A percentile compares a stretch with the other conserved stretches of the same genome.
Evolutionary conservation across 306 rosid species (phyloP).

Genomic region (Cicer yamashitae): DNA sequence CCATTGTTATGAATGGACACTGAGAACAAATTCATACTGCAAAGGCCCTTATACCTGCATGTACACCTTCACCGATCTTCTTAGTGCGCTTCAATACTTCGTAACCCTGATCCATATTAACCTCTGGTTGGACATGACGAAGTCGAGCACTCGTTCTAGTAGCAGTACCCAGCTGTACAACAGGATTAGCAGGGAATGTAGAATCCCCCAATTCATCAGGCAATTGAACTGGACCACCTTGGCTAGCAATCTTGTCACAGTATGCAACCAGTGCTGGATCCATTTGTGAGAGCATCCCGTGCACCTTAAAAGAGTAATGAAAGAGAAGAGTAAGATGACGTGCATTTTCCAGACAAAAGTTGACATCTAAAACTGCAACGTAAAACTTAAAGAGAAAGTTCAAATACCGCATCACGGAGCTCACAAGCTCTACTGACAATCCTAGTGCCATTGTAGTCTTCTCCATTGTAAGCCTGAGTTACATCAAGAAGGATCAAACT

Average conservation of each 20-base stretch:
- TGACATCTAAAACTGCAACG: conserved; percentile 23
- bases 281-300: conserved; percentile 98
- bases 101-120: conserved; percentile 72
- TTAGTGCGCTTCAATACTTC: conserved; percentile 74
- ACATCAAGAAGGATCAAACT: conserved; percentile 46
- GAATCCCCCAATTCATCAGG: conserved; percentile 72
- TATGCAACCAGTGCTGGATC: conserved; percentile 85
- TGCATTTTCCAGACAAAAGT: conserved; percentile 35
- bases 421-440: conserved; percentile 94
- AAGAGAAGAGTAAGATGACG: conserved; percentile 25
- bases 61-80: conserved; percentile 65
- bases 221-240: conserved; percentile 83
- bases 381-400: conserved; percentile 45
- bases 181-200: conserved; percentile 74
- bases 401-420: conserved; percentile 84
- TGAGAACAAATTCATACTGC: conserved; percentile 3
- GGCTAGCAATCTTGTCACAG: conserved; percentile 86
- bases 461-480: conserved; percentile 84
- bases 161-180: conserved; percentile 73
- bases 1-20: not conserved
- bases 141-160: conserved; percentile 89
- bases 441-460: conserved; percentile 90
- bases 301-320: conserved; percentile 59
- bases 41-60: conserved; percentile 64
- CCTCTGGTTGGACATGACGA: conserved; percentile 84